Conservation (phyloP, 2,329 filamentous ascomycete species). For the Thielaviopsis musarum region DNA sequence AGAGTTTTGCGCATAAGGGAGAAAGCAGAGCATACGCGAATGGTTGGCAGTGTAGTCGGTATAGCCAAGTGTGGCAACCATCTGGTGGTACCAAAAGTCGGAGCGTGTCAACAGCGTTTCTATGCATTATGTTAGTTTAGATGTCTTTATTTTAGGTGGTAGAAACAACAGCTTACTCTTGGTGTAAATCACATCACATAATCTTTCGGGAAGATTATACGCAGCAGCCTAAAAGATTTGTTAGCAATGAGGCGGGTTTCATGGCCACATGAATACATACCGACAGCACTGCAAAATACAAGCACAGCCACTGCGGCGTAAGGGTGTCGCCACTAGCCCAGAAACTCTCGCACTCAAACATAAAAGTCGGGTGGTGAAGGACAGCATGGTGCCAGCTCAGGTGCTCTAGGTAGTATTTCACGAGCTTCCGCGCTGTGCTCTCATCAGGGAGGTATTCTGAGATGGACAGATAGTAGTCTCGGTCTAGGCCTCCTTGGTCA, state of each 20-base stretch:
- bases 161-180: not conserved
- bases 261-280: not conserved
- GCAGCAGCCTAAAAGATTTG: conserved; percentile 1
- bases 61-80: not conserved
- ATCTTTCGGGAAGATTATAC: conserved; percentile 6
- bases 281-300: conserved; percentile 5
- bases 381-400: conserved; percentile 11
- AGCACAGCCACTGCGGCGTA: conserved; percentile 4
- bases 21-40: conserved; percentile 1
- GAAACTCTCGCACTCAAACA: conserved; percentile 4
- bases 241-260: not conserved
- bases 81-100: conserved; percentile 3
- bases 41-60: conserved; percentile 6
- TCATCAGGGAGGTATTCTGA: not conserved
- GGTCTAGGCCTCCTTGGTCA: not conserved
- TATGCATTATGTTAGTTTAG: not conserved
- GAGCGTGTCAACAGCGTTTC: not conserved
- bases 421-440: conserved; percentile 1
- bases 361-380: conserved; percentile 5
- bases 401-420: conserved; percentile 9
- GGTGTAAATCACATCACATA: conserved; percentile 1
- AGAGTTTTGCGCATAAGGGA: not conserved
- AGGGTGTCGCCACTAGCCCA: not conserved
- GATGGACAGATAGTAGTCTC: not conserved
- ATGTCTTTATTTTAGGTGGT: not conserved